Conservation (phyloP, 192 early-diverging fungal species). For the Backusella morwellensis region DNA sequence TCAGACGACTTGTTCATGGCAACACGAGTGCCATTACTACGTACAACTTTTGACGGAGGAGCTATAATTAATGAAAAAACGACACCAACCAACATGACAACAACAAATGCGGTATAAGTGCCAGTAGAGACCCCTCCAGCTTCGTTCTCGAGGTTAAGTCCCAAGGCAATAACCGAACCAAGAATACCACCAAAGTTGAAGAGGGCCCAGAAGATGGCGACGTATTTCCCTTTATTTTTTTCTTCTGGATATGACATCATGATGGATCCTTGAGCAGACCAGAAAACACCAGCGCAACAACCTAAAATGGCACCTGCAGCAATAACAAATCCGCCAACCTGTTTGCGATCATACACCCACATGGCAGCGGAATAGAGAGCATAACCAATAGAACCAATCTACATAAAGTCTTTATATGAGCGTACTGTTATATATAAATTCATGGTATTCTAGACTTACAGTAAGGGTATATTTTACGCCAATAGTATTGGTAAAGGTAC, state of each 20-base stretch:
- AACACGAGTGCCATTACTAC: conserved; percentile 67
- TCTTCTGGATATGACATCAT: conserved; percentile 85
- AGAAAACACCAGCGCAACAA: conserved; percentile 71
- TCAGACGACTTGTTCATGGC: conserved; percentile 58
- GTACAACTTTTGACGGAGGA: conserved; percentile 52
- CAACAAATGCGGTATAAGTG: conserved; percentile 31
- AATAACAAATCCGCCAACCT: conserved; percentile 60
- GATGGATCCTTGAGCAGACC: conserved; percentile 78
- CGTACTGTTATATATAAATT: conserved; percentile 16
- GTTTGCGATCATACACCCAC: conserved; percentile 52
- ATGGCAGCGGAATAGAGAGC: conserved; percentile 72
- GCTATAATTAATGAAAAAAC: conserved; percentile 10
- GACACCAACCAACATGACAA: conserved; percentile 31
- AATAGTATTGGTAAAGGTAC: conserved; percentile 28
- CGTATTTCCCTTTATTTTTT: conserved; percentile 75
- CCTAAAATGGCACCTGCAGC: conserved; percentile 78
- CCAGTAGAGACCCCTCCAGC: conserved; percentile 34
- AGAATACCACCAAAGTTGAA: conserved; percentile 84
- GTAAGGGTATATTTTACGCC: conserved; percentile 23
- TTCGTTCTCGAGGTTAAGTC: conserved; percentile 30
- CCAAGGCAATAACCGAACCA: conserved; percentile 63
- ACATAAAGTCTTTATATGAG: neutral
- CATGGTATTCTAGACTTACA: neutral
- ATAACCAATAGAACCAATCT: conserved; percentile 61
- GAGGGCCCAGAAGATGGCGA: conserved; percentile 41